Conservation (phyloP, 2,329 filamentous ascomycete genomes). For the Sporothrix humicola region DNA sequence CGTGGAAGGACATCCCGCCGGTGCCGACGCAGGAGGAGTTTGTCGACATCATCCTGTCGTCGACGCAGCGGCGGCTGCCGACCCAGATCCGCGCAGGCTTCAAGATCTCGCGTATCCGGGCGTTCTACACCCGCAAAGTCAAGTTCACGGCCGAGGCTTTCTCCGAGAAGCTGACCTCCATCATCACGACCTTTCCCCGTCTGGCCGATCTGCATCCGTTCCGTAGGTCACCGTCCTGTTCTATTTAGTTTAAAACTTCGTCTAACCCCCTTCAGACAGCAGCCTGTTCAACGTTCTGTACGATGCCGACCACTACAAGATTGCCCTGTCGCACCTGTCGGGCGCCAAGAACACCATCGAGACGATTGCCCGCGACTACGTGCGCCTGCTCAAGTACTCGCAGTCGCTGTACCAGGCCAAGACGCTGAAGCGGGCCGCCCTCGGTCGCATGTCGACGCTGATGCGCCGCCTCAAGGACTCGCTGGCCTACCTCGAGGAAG, state of each 20-base stretch:
- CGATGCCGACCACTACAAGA: constrained; percentile 96
- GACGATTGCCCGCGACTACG: constrained; percentile 94
- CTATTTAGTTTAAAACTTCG: too few species aligned
- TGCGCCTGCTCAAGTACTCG: constrained; percentile 87
- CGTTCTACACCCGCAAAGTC: constrained; percentile 96
- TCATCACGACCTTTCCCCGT: constrained; percentile 90
- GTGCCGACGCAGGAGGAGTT: constrained; percentile 95
- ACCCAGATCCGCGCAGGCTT: constrained; percentile 92
- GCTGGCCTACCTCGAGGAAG: constrained; percentile 92
- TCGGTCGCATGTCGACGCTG: constrained; percentile 98
- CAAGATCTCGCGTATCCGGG: constrained; percentile 90
- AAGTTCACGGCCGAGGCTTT: constrained; percentile 90
- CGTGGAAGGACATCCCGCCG: constrained; percentile 77
- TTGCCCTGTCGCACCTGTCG: constrained; percentile 92
- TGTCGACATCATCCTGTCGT: constrained; percentile 92
- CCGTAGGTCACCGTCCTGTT: constrained; percentile 57
- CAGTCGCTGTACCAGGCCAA: constrained; percentile 99
- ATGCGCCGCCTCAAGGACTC: constrained; percentile 94
- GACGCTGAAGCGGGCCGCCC: constrained; percentile 92
- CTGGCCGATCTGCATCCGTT: constrained; percentile 95
- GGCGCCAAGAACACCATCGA: constrained; percentile 97
- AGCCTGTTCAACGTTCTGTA: constrained; percentile 96
- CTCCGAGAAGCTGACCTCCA: constrained; percentile 86
- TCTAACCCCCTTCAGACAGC: constrained; percentile 49
- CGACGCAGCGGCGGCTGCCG: constrained; percentile 89